These are phyloP conservation scores for Coleophoma eucalyptorum DNA, from an alignment of 2,329 filamentous ascomycete species.

Conservation along the genomic window DNA sequence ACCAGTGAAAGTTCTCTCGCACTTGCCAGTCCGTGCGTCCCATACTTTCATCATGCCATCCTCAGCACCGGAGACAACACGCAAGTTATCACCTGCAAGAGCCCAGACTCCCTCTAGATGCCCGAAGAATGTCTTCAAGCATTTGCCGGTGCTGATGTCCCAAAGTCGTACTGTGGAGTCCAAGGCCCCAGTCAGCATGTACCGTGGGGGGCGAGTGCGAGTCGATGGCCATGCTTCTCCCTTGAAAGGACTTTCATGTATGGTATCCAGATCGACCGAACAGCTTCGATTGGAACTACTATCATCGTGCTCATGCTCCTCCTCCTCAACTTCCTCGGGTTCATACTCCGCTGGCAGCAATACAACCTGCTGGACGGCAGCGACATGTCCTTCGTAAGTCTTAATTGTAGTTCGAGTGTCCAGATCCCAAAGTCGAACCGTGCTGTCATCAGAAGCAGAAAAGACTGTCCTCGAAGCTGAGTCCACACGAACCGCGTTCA, in stretches of 20 bases:
- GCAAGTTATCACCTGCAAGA: slow-evolving; percentile 80
- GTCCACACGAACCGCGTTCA: slow-evolving; percentile 93
- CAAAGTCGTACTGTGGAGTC: slow-evolving; percentile 91
- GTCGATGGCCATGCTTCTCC: slow-evolving; percentile 53
- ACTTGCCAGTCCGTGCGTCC: slow-evolving; percentile 88
- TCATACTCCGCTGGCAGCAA: slow-evolving; percentile 85
- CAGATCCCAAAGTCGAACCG: slow-evolving; percentile 88
- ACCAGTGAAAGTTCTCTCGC: slow-evolving; percentile 87
- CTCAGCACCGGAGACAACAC: slow-evolving; percentile 85
- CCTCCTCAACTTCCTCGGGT: slow-evolving; percentile 66
- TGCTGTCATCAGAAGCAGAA: slow-evolving; percentile 91
- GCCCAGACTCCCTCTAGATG: slow-evolving; percentile 97
- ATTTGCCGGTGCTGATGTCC: slow-evolving; percentile 80
- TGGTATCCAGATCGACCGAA: slow-evolving; percentile 11
- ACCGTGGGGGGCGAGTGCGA: slow-evolving; percentile 75
- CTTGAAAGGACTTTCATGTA: slow-evolving; percentile 2
- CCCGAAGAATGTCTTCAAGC: slow-evolving; percentile 90
- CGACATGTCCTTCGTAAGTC: slow-evolving; percentile 83
- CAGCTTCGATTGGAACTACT: slow-evolving; percentile 29
- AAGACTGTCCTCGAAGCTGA: slow-evolving; percentile 78
- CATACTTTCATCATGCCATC: slow-evolving; percentile 95
- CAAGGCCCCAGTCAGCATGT: slow-evolving; percentile 89
- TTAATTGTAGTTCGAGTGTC: slow-evolving; percentile 76
- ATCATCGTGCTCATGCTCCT: slow-evolving; percentile 53
- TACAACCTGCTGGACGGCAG: slow-evolving; percentile 89